Conservation (phyloP, 768 basidiomycete species). For the Boletus vinaceobasis region DNA sequence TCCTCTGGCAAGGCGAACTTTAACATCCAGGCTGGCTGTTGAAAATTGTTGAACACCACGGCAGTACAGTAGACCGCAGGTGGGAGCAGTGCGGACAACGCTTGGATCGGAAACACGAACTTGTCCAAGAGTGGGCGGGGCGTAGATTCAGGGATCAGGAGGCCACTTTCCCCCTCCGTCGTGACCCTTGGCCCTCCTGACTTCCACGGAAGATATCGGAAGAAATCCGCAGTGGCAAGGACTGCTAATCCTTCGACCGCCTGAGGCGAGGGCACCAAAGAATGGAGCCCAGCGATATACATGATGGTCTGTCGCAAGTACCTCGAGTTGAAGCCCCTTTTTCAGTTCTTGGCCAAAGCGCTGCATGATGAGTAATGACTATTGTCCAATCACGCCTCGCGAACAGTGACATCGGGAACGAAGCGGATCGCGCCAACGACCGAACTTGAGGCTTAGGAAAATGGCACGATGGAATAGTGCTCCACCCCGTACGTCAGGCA, state of each 20-base stretch:
- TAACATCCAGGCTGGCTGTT: slow-evolving; percentile 36
- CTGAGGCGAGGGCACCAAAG: slow-evolving; percentile 10
- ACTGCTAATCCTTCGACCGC: slow-evolving; percentile 23
- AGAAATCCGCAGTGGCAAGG: slow-evolving; percentile 23
- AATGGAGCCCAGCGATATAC: slow-evolving; percentile 28
- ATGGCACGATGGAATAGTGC: neutral
- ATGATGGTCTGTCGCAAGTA: slow-evolving; percentile 20
- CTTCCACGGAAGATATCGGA: slow-evolving; percentile 19
- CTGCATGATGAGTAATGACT: slow-evolving; percentile 18
- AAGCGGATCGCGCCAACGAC: neutral
- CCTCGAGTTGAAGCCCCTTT: slow-evolving; percentile 12
- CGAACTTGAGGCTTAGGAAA: neutral
- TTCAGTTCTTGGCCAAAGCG: slow-evolving; percentile 10
- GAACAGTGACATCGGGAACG: neutral
- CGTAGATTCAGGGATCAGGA: slow-evolving; percentile 14
- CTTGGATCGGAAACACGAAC: slow-evolving; percentile 29
- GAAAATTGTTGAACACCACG: slow-evolving; percentile 29
- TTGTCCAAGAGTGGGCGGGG: slow-evolving; percentile 22
- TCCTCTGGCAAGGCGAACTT: slow-evolving; percentile 25
- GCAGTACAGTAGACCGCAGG: slow-evolving; percentile 28
- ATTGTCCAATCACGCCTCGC: neutral
- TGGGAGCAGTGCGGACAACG: slow-evolving; percentile 18
- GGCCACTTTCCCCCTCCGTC: slow-evolving; percentile 12
- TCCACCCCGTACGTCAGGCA: neutral
- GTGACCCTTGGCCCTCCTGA: neutral